Evolutionary conservation across 1,139 yeast genomes (phyloP).

Genomic region (Scheffersomyces quercinus): DNA sequence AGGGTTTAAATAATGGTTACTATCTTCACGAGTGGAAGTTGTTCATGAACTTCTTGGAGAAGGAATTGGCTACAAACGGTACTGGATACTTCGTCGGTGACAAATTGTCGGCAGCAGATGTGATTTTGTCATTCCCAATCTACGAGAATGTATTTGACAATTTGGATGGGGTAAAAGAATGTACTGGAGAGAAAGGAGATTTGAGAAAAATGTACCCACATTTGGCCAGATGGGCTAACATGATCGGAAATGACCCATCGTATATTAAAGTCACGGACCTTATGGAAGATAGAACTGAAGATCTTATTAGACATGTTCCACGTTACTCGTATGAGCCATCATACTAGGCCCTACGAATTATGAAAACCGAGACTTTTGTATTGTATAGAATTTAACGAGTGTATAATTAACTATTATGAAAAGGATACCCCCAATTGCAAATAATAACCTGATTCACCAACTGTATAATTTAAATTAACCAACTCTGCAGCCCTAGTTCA

Average conservation of each 20-base stretch:
- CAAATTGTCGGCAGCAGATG: constrained; percentile 59
- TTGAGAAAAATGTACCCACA: constrained; percentile 31
- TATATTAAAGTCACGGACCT: constrained; percentile 28
- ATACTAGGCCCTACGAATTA: too few species aligned
- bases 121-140: constrained; percentile 49
- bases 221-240: constrained; percentile 40
- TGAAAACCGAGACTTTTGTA: too few species aligned
- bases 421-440: too few species aligned
- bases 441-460: too few species aligned
- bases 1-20: constrained; percentile 43
- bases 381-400: too few species aligned
- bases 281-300: constrained; percentile 26
- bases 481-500: too few species aligned
- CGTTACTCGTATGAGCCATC: neutral
- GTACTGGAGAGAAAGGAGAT: constrained; percentile 35
- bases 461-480: too few species aligned
- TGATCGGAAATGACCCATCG: constrained; percentile 34
- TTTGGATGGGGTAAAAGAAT: constrained; percentile 34
- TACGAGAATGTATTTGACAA: constrained; percentile 44
- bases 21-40: constrained; percentile 43
- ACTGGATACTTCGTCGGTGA: constrained; percentile 57
- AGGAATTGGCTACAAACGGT: constrained; percentile 35
- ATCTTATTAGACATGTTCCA: constrained; percentile 2
- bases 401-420: too few species aligned
- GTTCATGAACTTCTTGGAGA: constrained; percentile 44